Conservation (phyloP, 495 filamentous ascomycete genomes). For the Durotheca rogersii region DNA sequence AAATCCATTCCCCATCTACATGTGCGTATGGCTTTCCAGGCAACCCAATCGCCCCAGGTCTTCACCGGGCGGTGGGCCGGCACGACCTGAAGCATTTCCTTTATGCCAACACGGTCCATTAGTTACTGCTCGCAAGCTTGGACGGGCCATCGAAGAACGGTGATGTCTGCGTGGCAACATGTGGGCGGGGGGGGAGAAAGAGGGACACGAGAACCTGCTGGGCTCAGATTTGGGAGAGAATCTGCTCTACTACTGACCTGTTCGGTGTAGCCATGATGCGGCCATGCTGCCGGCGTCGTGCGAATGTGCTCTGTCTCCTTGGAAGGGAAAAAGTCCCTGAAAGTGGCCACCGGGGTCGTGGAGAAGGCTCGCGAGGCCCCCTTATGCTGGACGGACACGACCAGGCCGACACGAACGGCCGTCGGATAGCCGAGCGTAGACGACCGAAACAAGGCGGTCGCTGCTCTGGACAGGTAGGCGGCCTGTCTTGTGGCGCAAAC, state of each 20-base stretch:
- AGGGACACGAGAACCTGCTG: neutral
- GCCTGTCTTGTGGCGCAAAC: conserved; percentile 41
- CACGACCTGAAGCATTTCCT: conserved; percentile 46
- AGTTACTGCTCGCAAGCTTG: neutral
- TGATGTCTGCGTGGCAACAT: too few species aligned
- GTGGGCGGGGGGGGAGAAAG: neutral
- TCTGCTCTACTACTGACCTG: conserved; percentile 17
- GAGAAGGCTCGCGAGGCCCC: conserved; percentile 41
- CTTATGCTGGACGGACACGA: conserved; percentile 22
- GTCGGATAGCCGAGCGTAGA: conserved; percentile 29
- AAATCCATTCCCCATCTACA: conserved; percentile 50
- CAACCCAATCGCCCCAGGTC: conserved; percentile 45
- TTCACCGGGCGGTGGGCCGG: conserved; percentile 41
- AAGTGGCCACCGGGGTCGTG: conserved; percentile 39
- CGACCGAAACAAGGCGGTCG: conserved; percentile 25
- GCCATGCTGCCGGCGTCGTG: conserved; percentile 61
- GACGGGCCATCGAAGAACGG: too few species aligned
- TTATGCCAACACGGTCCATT: conserved; percentile 8
- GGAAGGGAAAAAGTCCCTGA: conserved; percentile 50
- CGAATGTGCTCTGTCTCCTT: conserved; percentile 50
- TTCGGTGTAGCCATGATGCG: conserved; percentile 62
- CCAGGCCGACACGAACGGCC: conserved; percentile 29
- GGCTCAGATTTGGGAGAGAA: neutral
- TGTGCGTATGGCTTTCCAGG: conserved; percentile 46
- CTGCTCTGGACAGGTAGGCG: conserved; percentile 33